Percentiles rank a stretch among this genome's conserved stretches.
phyloP scores from a whole-genome alignment of 2,329 filamentous ascomycete genomes.

The Elsinoe necatrix region DNA sequence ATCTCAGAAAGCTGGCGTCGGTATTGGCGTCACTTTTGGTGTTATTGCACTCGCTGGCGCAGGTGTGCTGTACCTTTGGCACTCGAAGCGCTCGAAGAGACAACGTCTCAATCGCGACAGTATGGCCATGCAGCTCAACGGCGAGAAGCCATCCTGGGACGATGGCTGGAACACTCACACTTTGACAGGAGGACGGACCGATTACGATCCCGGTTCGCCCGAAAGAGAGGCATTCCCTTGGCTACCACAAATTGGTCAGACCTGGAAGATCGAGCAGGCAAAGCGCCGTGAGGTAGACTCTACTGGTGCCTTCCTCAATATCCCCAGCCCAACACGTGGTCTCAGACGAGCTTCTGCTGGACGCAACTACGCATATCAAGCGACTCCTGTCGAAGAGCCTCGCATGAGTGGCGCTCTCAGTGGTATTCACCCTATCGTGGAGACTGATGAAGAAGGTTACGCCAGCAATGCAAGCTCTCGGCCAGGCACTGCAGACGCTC shows the following conservation, averaged over 20 bases:
- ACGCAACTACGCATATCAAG: conserved; percentile 31
- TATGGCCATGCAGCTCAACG: neutral
- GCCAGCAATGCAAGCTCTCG: conserved; percentile 8
- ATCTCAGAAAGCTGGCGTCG: conserved; percentile 40
- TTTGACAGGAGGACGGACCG: conserved; percentile 12
- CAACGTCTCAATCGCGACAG: conserved; percentile 28
- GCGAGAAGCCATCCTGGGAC: conserved; percentile 10
- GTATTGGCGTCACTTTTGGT: conserved; percentile 38
- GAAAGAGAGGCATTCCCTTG: conserved; percentile 17
- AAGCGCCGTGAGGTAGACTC: conserved; percentile 32
- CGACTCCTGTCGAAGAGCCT: conserved; percentile 37
- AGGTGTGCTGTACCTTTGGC: conserved; percentile 41
- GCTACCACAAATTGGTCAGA: conserved; percentile 12
- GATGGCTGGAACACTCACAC: conserved; percentile 17
- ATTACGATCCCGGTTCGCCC: conserved; percentile 16
- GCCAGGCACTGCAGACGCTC: conserved; percentile 1
- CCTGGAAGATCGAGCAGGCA: conserved; percentile 14
- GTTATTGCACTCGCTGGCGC: conserved; percentile 35
- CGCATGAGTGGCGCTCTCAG: conserved; percentile 43
- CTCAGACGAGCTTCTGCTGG: conserved; percentile 33
- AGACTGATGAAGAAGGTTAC: conserved; percentile 48
- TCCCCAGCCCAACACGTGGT: conserved; percentile 42
- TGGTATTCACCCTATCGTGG: conserved; percentile 55
- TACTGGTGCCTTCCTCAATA: conserved; percentile 40
- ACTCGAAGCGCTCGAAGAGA: conserved; percentile 33